Base-by-base conservation (phyloP, 345 rosid genomes). In the Salix koriyanagi region DNA sequence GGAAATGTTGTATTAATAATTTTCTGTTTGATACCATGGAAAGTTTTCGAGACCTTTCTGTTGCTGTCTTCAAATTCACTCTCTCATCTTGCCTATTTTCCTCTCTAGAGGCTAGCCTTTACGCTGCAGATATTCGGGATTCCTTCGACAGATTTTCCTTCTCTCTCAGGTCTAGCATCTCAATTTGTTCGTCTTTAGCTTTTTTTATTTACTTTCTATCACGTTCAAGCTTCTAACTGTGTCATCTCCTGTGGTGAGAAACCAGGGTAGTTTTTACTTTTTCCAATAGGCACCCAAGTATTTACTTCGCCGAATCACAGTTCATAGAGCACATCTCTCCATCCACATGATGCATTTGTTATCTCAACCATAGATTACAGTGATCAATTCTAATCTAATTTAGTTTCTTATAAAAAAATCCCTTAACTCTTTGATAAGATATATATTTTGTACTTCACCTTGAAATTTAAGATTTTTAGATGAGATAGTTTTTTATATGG, bases 141-240 rank as follows among this genome's bases (percentile, higher is more conserved):
- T 78, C 80, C 83, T 75, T 48, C 64, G 62, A 30, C 26, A 48
- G 46, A 25, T 71, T 79, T 88, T 80, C 72, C 91, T 83, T 86
- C 72, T 54, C 28, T 36, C 7, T 6, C 16, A 52, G 85, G 89
- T 76, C 75, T 83, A 73, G 94, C 78, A 89, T 89, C 87, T 73
- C 16, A 34, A n/a, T 46, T 60, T 66, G 46, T 30, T 37, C 16
- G 2, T 41, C 64, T 23, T 58, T 12, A 23, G 13, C 12, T 58
- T 58, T 23, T n/a, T 30, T 30, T 30, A 30, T 30, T 30, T 1
- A 23, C n/a, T n/a, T 10, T 23, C 28, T 58, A 4, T 34, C 13
- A n/a, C 21, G 19, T 50, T 52, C 26, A 71, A 48, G 70, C 70
- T 30, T 77, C 44, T 6, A 64, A 76, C 39, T 2, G 3, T 48